Evolutionary conservation across 257 asterid species (phyloP), one percentile per base, ranked within the genome.

Genomic region (Coffea canephora): DNA sequence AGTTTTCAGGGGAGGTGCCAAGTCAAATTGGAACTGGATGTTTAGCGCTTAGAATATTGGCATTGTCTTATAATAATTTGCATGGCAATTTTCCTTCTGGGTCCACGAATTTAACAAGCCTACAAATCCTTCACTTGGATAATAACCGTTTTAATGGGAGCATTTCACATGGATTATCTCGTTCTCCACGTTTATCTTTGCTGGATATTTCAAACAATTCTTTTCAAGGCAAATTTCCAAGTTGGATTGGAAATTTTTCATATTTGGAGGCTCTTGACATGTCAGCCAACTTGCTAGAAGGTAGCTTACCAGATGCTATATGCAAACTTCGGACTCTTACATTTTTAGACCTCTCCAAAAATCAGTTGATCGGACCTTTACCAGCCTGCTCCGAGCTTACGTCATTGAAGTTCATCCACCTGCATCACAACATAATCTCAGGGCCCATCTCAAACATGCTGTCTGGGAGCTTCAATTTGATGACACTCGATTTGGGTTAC

Each of bases 381-480:
- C 83, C 80, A 10, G 34, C 76, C 4, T 74, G 80, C 69, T 21
- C 59, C 21, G 7, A 12, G 23, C 50, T 59, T 62, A 1, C 55
- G 43, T 36, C 48, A 12, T 14, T 45, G 62, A 50, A 12, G 19
- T 19, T 68, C 65, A 80, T 67, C 52, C 69, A 67, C 66, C 39
- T 68, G 34, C 76, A 75, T 43, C 1, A 67, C 19, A 80, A 80
- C 34, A 62, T 67, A 41, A 31, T 80, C 75, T 74, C 69, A 0
- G 76, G 83, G 13, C 19, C 75, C 16, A 80, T 80, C 39, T 75
- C 83, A 10, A 71, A 74, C 15, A 46, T 76, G 31, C 68, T 80
- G 5, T 69, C 54, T 15, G 43, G 41, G 34, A 39, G 61, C 13
- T 55, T 78, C 1, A 36, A 34, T 19, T 21, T 80, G 50, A 12